These are phyloP conservation scores for Coffea humblotiana DNA, from an alignment of 305 asterid species.

Conservation along the genomic window DNA sequence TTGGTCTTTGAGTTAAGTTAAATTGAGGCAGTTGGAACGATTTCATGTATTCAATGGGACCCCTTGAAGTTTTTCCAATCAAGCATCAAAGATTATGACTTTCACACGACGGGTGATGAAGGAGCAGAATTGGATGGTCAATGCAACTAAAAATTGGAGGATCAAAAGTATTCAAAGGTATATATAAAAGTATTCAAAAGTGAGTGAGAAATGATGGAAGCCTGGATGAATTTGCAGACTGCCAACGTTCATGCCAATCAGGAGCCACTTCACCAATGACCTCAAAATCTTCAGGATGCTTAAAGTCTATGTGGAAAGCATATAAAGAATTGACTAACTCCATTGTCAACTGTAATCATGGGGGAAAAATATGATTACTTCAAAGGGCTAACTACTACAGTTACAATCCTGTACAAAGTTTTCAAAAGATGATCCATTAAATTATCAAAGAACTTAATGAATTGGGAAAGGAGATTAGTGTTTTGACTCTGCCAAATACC, in stretches of 20 bases:
- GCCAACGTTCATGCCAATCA: not conserved
- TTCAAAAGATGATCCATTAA: not conserved
- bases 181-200: not conserved
- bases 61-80: not conserved
- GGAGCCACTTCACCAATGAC: not conserved
- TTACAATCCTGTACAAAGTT: not conserved
- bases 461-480: too few species aligned
- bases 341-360: not conserved
- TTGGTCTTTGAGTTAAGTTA: too few species aligned
- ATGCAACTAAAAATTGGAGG: not conserved
- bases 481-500: not conserved
- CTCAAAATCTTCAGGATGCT: not conserved
- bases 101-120: not conserved
- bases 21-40: too few species aligned
- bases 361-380: not conserved
- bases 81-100: not conserved
- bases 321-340: not conserved
- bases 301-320: not conserved
- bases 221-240: not conserved
- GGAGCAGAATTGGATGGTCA: not conserved
- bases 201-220: not conserved
- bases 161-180: not conserved
- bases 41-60: too few species aligned
- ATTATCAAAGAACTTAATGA: not conserved
- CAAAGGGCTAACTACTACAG: not conserved